A percentile compares a stretch with the other conserved stretches of the same genome.
Evolutionary conservation across 78 protist genomes (phyloP).

Genomic region (Mastigamoeba balamuthi): DNA sequence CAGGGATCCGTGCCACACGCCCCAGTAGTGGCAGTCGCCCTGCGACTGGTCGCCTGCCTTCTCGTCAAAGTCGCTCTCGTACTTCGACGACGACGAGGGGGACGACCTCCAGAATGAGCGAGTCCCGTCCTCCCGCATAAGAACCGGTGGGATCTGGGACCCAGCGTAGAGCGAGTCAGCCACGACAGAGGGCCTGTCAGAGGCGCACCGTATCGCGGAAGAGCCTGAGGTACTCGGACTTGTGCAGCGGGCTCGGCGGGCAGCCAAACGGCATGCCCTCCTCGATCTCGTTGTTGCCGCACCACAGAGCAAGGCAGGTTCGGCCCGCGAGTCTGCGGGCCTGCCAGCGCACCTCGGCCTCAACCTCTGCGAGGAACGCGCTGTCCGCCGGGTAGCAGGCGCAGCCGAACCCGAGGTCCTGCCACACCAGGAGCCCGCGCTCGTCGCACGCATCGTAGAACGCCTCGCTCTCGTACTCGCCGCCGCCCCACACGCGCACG

Average conservation of each 20-base stretch:
- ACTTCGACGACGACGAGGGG: too few relatives aligned
- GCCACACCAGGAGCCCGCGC: conserved; percentile 73
- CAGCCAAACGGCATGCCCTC: conserved; percentile 42
- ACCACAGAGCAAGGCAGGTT: conserved; percentile 52
- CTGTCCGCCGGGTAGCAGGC: conserved; percentile 58
- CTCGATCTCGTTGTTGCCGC: conserved; percentile 83
- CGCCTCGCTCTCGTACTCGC: conserved; percentile 32
- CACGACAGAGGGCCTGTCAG: too few relatives aligned
- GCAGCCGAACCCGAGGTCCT: neutral
- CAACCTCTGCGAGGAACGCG: conserved; percentile 46
- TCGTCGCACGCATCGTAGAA: conserved; percentile 40
- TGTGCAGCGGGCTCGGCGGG: conserved; percentile 7
- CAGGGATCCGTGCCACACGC: conserved; percentile 41
- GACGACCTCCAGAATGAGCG: too few relatives aligned
- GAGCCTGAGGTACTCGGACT: neutral
- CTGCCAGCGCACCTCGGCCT: conserved; percentile 29
- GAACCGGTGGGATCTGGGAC: too few relatives aligned
- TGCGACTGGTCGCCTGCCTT: conserved; percentile 15
- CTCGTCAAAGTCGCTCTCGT: too few relatives aligned
- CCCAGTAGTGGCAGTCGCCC: conserved; percentile 53
- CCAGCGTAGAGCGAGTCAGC: too few relatives aligned
- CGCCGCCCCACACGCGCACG: conserved; percentile 58
- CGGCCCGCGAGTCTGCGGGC: conserved; percentile 38
- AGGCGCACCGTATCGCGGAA: neutral
- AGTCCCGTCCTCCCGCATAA: too few relatives aligned